Evolutionary conservation across 1,284 basidiomycete species (phyloP).

Genomic region (Leccinum insolens): DNA sequence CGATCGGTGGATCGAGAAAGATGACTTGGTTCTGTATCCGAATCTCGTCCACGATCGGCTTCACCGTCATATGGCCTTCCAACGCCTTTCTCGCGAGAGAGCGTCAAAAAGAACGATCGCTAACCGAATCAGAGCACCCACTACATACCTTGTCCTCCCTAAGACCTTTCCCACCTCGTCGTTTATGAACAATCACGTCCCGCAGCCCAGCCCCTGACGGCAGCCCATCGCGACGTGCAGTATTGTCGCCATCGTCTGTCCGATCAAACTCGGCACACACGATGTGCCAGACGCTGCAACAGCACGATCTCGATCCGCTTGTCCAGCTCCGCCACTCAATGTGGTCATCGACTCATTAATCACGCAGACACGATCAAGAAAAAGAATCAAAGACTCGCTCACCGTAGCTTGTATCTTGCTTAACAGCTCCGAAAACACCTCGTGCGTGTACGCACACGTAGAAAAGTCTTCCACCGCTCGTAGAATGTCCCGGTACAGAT

Average conservation of each 20-base stretch:
- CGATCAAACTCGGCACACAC: slow-evolving; percentile 86
- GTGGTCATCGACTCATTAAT: neutral
- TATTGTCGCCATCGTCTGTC: slow-evolving; percentile 60
- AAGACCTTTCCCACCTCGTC: slow-evolving; percentile 62
- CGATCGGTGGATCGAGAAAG: slow-evolving; percentile 97
- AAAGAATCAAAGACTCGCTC: slow-evolving; percentile 28
- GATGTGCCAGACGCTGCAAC: slow-evolving; percentile 74
- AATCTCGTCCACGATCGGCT: slow-evolving; percentile 91
- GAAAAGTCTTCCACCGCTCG: no score
- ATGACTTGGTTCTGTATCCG: slow-evolving; percentile 99
- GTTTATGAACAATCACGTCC: slow-evolving; percentile 59
- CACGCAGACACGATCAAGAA: neutral
- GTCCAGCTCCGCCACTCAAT: slow-evolving; percentile 93
- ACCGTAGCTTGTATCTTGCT: slow-evolving; percentile 37
- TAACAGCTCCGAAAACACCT: no score
- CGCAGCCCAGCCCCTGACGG: slow-evolving; percentile 39
- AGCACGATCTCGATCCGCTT: slow-evolving; percentile 85
- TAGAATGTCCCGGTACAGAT: no score
- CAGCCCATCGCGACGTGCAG: slow-evolving; percentile 49
- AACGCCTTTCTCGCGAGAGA: slow-evolving; percentile 48
- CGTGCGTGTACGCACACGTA: no score
- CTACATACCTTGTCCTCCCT: slow-evolving; percentile 72
- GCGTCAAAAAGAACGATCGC: neutral
- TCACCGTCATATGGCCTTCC: slow-evolving; percentile 72
- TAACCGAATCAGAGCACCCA: neutral